Base-by-base conservation (phyloP, 345 rosid genomes). In the Arabidopsis suecica region DNA sequence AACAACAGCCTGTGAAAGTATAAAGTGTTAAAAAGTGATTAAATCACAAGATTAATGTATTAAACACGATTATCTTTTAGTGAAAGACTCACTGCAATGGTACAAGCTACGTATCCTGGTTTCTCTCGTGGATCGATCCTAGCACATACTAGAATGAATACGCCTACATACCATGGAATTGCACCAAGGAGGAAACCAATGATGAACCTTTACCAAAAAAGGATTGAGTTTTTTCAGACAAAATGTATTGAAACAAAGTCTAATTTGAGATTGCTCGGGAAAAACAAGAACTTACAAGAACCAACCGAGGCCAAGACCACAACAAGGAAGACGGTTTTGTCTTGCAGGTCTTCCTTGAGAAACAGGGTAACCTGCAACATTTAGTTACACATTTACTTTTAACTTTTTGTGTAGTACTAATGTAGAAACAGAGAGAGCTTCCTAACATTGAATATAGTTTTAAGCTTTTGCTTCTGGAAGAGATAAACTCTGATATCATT, bases 151-250 rank as follows among this genome's bases (percentile, higher is more conserved):
- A 88, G 49, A 77, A 88, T 1, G 67, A 84, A 65, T 66, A 84
- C n/a, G 44, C 96, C 98, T 47, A 88, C 23, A 80, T 93, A 89
- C 97, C 97, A 91, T 12, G 97, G 98, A 76, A 93, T 82, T 61
- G 84, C 73, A 14, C 82, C 97, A 65, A 89, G 82, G 79, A 91
- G 82, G 83, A 93, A 91, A 42, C 98, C 94, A 38, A 81, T 79
- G 51, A 93, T 88, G 64, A 91, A 93, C 88, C 98, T 93, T 79
- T 0, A 60, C 53, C 51, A 14, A 32, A 4, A 12, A 54, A 1
- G 32, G 32, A 28, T 0, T 0, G 10, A 55, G 12, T 25, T n/a
- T 32, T 32, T 44, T 62, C n/a, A 11, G 28, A 51, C 11, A 8
- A 18, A 61, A 9, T 49, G 61, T 36, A 14, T 42, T 20, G 36